Evolutionary conservation across 768 basidiomycete species (phyloP), one percentile per base, ranked within the genome.

Genomic region (Auriculariales sp.): DNA sequence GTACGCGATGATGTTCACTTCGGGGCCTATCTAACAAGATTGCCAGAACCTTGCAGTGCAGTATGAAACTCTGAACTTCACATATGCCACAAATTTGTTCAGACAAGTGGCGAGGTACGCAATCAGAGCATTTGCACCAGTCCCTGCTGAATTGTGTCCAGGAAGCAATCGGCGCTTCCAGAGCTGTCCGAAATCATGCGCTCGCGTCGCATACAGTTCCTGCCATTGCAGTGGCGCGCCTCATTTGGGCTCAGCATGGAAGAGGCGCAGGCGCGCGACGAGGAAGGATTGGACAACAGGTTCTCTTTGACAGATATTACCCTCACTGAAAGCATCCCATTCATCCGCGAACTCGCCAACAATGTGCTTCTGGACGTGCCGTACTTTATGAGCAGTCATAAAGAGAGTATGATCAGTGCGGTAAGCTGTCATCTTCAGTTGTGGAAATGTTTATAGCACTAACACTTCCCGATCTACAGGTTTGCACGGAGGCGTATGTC

Each of bases 171-270:
- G 1, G 49, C 53, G 15, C 61, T 64, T 27, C 68, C 68, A 4
- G 68, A 69, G 17, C 55, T 71, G 2, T 56, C 61, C 3, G 65
- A 63, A 0, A 69, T 71, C 42, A 66, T 71, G 53, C 61, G 69
- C 3, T 57, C 66, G 36, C 57, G 66, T 7, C 60, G 67, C n/a
- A 61, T 65, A 2, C 68, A 69, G 52, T 66, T 71, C 34, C 56
- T 71, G 0, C 69, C 69, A 3, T 64, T 71, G 5, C 68, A 68
- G 52, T 71, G 69, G 69, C 55, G 69, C 17, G 61, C 67, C 11
- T 54, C 63, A 30, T 56, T 70, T 2, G 62, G 63, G 17, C 52
- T 64, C n/a, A 56, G 61, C 42, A 58, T 59, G 7, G 62, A 68
- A 10, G 62, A 62, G 29, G 62, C 63, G 39, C 62, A 66, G 44